A percentile compares a stretch with the other conserved stretches of the same genome.
Conservation (phyloP, 2,329 filamentous ascomycete species). For the Pseudogymnoascus sp. region DNA sequence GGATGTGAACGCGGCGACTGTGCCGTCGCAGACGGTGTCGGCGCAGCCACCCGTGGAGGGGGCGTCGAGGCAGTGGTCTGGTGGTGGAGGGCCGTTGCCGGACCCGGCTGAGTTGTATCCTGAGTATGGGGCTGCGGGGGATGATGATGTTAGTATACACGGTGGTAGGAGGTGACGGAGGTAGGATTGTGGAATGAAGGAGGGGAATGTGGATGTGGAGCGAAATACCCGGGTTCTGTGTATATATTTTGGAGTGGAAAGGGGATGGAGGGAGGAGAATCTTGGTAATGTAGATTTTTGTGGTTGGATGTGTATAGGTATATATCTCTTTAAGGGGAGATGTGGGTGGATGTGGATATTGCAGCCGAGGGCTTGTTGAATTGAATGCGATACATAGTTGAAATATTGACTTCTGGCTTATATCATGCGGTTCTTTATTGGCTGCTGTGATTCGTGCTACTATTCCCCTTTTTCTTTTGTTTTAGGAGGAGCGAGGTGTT, state of each 20-base stretch:
- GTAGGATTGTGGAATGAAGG: background rate
- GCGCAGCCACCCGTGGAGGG: background rate
- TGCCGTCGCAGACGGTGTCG: background rate
- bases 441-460: too few relatives aligned
- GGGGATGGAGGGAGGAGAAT: background rate
- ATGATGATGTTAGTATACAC: background rate
- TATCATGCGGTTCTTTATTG: background rate
- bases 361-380: background rate
- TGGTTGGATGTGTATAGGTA: background rate
- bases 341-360: background rate
- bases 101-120: background rate
- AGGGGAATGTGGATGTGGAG: background rate
- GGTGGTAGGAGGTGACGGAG: background rate
- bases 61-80: background rate
- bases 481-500: background rate
- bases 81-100: background rate
- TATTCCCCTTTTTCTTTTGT: background rate
- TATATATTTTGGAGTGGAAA: background rate
- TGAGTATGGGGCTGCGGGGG: background rate
- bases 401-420: background rate
- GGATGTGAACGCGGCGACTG: background rate
- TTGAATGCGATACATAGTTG: background rate
- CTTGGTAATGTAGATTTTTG: background rate
- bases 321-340: background rate
- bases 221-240: background rate